Conservation (phyloP, 305 asterid species). For the Fraxinus paxiana region DNA sequence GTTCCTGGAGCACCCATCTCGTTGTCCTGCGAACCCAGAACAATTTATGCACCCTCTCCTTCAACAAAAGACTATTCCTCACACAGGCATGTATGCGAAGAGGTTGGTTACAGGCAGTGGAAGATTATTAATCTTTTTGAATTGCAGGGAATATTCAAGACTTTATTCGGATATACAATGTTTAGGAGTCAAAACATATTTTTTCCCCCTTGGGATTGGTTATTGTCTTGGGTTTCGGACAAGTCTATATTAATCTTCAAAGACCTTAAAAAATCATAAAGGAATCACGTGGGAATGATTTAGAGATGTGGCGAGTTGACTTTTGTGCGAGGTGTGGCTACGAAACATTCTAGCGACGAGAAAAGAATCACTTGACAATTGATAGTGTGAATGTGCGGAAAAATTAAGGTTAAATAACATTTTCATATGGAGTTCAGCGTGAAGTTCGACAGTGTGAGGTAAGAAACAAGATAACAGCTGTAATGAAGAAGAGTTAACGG, state of each 20-base stretch:
- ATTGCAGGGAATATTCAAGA: slow-evolving; percentile 31
- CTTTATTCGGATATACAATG: slow-evolving; percentile 9
- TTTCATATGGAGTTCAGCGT: background rate
- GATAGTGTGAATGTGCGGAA: background rate
- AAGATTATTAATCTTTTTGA: slow-evolving; percentile 11
- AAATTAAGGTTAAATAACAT: background rate
- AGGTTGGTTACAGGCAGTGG: background rate
- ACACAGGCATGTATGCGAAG: background rate
- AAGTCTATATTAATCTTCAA: slow-evolving; percentile 5
- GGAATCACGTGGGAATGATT: background rate
- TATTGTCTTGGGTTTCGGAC: slow-evolving; percentile 12
- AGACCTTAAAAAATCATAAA: background rate
- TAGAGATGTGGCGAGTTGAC: background rate
- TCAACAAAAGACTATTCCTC: background rate
- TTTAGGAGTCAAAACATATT: slow-evolving; percentile 14
- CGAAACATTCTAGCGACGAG: background rate
- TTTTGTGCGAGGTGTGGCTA: background rate
- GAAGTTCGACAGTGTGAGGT: background rate
- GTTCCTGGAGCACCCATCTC: slow-evolving; percentile 29
- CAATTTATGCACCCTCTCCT: slow-evolving; percentile 19
- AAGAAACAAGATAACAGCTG: background rate
- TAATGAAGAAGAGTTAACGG: background rate
- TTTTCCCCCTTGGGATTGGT: background rate
- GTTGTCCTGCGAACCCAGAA: background rate
- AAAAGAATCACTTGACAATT: background rate